Evolutionary conservation across 2,329 filamentous ascomycete species (phyloP).

Genomic region (Colletotrichum sansevieriae): DNA sequence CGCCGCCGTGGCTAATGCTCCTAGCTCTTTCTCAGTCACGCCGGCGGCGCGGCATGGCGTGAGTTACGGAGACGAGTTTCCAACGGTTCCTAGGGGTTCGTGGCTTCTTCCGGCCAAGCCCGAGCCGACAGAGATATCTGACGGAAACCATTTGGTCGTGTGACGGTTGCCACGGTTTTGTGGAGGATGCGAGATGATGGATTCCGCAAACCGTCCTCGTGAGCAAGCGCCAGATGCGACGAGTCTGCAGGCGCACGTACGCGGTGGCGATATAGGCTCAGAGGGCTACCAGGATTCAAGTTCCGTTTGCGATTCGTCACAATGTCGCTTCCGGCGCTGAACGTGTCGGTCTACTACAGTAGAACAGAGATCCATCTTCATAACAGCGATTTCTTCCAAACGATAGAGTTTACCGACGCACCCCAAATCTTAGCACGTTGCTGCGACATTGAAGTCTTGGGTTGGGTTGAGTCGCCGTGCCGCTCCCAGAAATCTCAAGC

Average conservation of each 20-base stretch:
- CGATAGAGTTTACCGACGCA: conserved; percentile 20
- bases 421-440: conserved; percentile 9
- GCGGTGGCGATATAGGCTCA: too few species aligned
- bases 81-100: conserved; percentile 20
- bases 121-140: conserved; percentile 33
- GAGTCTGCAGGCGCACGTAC: too few species aligned
- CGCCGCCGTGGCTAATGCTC: conserved; percentile 25
- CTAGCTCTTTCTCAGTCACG: conserved; percentile 27
- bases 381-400: conserved; percentile 17
- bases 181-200: conserved; percentile 20
- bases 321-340: conserved; percentile 30
- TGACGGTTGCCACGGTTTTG: conserved; percentile 25
- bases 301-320: background rate
- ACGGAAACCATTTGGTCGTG: conserved; percentile 11
- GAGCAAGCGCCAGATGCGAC: conserved; percentile 8
- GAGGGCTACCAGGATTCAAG: conserved; percentile 1
- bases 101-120: conserved; percentile 19
- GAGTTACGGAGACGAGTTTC: conserved; percentile 30
- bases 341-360: background rate
- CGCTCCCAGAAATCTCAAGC: conserved; percentile 7
- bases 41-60: conserved; percentile 37
- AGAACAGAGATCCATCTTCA: conserved; percentile 17
- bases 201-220: conserved; percentile 13
- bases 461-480: background rate
- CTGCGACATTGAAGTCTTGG: conserved; percentile 1